Evolutionary conservation across 805 yeast species (phyloP).

Genomic region (Kluyveromyces starmeri): DNA sequence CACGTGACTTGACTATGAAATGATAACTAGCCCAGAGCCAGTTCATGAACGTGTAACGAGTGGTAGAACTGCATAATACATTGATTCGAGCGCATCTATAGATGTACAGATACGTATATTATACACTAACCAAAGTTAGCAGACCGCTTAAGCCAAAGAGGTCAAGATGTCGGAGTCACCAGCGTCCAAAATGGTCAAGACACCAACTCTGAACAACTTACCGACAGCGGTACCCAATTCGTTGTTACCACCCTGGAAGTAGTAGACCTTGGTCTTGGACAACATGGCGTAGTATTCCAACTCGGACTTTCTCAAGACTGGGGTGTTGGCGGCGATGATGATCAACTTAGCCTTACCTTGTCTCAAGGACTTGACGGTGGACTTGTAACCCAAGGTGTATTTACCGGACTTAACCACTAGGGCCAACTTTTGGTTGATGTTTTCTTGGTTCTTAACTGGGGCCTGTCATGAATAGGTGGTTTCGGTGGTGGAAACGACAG

Average conservation of each 20-base stretch:
- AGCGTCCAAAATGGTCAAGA: constrained; percentile 89
- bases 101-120: background rate
- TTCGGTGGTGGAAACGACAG: no score
- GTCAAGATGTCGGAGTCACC: constrained; percentile 99
- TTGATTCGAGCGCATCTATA: background rate
- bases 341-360: constrained; percentile 98
- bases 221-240: constrained; percentile 99
- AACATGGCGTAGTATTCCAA: constrained; percentile 99
- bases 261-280: constrained; percentile 92
- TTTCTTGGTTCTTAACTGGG: constrained; percentile 86
- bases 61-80: no score
- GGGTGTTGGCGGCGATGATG: constrained; percentile 98
- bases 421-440: constrained; percentile 96
- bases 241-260: constrained; percentile 99
- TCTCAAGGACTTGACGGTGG: constrained; percentile 96
- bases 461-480: constrained; percentile 57
- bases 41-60: no score
- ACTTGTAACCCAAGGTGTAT: constrained; percentile 99
- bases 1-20: no score
- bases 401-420: constrained; percentile 98
- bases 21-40: no score
- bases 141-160: constrained; percentile 35
- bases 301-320: constrained; percentile 99
- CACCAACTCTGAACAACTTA: constrained; percentile 99
- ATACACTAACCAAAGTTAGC: background rate